phyloP scores from a whole-genome alignment of 2,329 filamentous ascomycete genomes.

The Chaetothyriales sp. region DNA sequence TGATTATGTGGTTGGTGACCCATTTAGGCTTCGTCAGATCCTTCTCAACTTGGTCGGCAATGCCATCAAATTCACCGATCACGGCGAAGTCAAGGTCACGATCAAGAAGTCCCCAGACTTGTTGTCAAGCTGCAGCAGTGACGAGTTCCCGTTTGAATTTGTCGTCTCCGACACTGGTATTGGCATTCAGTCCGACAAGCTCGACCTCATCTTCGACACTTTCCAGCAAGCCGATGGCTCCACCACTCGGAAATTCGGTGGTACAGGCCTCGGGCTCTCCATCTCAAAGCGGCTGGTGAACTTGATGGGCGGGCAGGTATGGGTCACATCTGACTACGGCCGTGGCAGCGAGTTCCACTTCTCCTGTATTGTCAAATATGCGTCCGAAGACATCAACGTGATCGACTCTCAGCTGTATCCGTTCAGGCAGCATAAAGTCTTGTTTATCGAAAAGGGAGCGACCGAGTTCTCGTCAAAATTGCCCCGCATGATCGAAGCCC shows the following conservation, averaged over 20 bases:
- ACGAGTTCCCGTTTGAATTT: slow-evolving; percentile 90
- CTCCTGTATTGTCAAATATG: slow-evolving; percentile 79
- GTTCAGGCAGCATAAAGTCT: slow-evolving; percentile 83
- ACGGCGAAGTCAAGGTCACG: slow-evolving; percentile 89
- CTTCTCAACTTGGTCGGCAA: slow-evolving; percentile 96
- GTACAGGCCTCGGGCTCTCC: slow-evolving; percentile 82
- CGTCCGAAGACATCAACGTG: slow-evolving; percentile 60
- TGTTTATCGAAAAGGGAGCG: slow-evolving; percentile 86
- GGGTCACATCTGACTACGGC: slow-evolving; percentile 86
- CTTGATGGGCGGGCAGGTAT: slow-evolving; percentile 90
- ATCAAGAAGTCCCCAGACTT: slow-evolving; percentile 56
- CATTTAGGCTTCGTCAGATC: slow-evolving; percentile 89
- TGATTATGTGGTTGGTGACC: slow-evolving; percentile 90
- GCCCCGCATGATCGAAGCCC: slow-evolving; percentile 58
- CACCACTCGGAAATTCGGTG: slow-evolving; percentile 89
- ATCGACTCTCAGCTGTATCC: slow-evolving; percentile 74
- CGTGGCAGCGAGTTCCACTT: slow-evolving; percentile 93
- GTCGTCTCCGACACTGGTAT: slow-evolving; percentile 93
- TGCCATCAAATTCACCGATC: slow-evolving; percentile 96
- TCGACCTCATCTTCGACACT: slow-evolving; percentile 94
- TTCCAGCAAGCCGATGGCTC: slow-evolving; percentile 98
- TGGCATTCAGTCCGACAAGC: slow-evolving; percentile 86
- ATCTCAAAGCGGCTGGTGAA: slow-evolving; percentile 93
- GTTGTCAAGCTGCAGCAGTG: slow-evolving; percentile 42
- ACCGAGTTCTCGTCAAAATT: slow-evolving; percentile 67